These are phyloP conservation scores for Perkinsus olseni DNA, from an alignment of 169 alveolate species.

Conservation along the genomic window DNA sequence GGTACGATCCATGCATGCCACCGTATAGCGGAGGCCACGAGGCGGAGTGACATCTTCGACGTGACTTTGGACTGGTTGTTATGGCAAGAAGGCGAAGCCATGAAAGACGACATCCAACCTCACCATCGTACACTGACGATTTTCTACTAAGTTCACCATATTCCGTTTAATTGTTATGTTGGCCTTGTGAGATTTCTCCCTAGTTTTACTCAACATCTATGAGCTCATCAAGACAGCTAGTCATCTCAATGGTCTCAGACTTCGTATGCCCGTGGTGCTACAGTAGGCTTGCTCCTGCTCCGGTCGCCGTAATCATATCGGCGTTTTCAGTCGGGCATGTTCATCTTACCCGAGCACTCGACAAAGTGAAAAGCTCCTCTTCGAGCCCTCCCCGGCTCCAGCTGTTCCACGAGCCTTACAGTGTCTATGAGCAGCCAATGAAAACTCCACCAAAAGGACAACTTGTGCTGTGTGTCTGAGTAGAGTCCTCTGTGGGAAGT, in stretches of 20 bases:
- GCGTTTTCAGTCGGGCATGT: neutral
- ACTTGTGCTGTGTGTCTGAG: neutral
- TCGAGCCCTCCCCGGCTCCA: neutral
- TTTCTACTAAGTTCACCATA: neutral
- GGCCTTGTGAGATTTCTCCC: no score
- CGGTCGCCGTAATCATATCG: neutral
- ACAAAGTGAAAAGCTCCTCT: neutral
- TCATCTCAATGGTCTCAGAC: neutral
- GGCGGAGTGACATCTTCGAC: slow-evolving; percentile 19
- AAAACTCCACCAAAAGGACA: neutral
- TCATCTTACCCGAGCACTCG: neutral
- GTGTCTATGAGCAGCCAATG: neutral
- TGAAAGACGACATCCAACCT: slow-evolving; percentile 36
- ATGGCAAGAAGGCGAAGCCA: slow-evolving; percentile 68
- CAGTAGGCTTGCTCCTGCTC: neutral
- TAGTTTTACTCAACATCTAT: no score
- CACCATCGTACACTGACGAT: slow-evolving; percentile 40
- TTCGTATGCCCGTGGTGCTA: neutral
- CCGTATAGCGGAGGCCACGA: slow-evolving; percentile 11
- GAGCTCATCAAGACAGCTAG: neutral
- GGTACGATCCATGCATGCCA: slow-evolving; percentile 16
- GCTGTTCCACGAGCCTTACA: neutral
- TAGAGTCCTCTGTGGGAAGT: neutral
- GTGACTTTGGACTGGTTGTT: slow-evolving; percentile 59
- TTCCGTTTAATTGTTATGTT: neutral